A percentile compares a stretch with the other conserved stretches of the same genome.
These are phyloP conservation scores for Malassezia sympodialis DNA, from an alignment of 1,284 basidiomycete genomes.

Conservation along the genomic window DNA sequence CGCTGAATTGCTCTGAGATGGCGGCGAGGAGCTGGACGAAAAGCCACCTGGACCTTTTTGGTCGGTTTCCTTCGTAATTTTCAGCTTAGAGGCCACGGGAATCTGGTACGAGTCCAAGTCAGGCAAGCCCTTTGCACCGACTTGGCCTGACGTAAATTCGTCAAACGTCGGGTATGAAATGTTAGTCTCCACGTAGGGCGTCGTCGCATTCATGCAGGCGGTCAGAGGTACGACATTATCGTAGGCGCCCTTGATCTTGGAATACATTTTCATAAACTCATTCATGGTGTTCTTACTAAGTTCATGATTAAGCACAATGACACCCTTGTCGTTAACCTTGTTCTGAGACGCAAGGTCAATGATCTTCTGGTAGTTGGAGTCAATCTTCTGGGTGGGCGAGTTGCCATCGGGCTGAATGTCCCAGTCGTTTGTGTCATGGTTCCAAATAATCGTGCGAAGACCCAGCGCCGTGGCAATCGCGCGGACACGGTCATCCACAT, in stretches of 20 bases:
- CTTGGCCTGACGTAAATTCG: constrained; percentile 15
- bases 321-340: constrained; percentile 5
- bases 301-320: constrained; percentile 28
- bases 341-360: background rate
- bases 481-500: constrained; percentile 54
- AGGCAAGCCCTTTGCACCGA: constrained; percentile 30
- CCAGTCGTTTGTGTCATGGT: constrained; percentile 52
- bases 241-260: constrained; percentile 19
- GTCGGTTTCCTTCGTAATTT: background rate
- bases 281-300: constrained; percentile 22
- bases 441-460: constrained; percentile 52
- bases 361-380: constrained; percentile 13
- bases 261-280: constrained; percentile 20
- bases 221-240: constrained; percentile 22
- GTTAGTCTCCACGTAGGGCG: constrained; percentile 17
- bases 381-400: constrained; percentile 39
- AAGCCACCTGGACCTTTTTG: constrained; percentile 2
- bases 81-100: constrained; percentile 1
- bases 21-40: background rate
- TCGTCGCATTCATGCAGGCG: constrained; percentile 21
- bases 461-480: constrained; percentile 52
- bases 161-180: constrained; percentile 17
- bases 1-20: background rate
- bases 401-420: constrained; percentile 37
- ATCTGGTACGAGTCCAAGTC: constrained; percentile 12